Evolutionary conservation across 208 protist genomes (phyloP).

Genomic region (Crithidia expoeki): DNA sequence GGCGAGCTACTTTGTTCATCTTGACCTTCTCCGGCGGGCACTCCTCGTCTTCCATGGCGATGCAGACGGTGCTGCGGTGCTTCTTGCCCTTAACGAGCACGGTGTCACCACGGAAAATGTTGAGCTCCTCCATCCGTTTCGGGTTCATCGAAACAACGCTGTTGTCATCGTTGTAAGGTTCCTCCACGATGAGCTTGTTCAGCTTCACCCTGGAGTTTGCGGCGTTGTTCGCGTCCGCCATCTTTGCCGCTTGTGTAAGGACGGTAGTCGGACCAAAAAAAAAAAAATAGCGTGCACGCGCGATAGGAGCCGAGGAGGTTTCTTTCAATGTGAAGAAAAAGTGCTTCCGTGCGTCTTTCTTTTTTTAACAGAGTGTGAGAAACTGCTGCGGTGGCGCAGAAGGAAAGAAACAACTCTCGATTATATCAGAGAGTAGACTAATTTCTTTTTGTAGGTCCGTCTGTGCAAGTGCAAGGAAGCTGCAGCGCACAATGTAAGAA

Average conservation of each 20-base stretch:
- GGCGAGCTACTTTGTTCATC: constrained; percentile 99
- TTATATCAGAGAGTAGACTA: neutral
- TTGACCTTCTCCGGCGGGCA: constrained; percentile 96
- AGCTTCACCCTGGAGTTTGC: constrained; percentile 52
- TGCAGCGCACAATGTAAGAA: neutral
- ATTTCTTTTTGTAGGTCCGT: neutral
- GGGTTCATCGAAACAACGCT: constrained; percentile 95
- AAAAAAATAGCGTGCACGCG: no score
- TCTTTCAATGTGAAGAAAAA: neutral
- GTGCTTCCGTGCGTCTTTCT: no score
- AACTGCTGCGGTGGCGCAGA: no score
- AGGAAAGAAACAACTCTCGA: neutral
- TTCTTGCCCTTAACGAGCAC: constrained; percentile 99
- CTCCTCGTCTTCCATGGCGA: constrained; percentile 96
- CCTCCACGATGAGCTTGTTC: constrained; percentile 98
- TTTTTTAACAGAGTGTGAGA: no score
- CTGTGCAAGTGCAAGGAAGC: neutral
- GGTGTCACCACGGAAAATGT: constrained; percentile 99
- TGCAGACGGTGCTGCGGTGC: constrained; percentile 96
- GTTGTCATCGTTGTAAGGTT: constrained; percentile 98
- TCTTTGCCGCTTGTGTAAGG: constrained; percentile 1
- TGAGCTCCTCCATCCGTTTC: constrained; percentile 96
- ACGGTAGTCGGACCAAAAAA: neutral
- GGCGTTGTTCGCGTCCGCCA: constrained; percentile 22
- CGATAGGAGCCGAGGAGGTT: no score